These are phyloP conservation scores for Zasmidium angulare DNA, from an alignment of 2,329 filamentous ascomycete genomes.

Conservation along the genomic window DNA sequence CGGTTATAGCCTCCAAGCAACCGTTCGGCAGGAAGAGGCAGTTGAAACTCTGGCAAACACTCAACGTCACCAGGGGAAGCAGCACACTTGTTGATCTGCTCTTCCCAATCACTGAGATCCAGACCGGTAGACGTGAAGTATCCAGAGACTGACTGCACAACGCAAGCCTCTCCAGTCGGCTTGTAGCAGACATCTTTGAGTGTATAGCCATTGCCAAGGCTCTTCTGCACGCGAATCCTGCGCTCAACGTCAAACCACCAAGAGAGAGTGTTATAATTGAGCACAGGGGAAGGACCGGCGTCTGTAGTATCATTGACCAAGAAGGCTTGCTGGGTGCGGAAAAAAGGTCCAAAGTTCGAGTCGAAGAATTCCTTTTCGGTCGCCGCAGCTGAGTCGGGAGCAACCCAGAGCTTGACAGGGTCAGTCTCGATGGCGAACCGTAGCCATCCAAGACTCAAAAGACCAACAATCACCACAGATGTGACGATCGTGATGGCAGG, in stretches of 20 bases:
- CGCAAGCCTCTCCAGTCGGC: constrained; percentile 83
- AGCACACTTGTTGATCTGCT: constrained; percentile 70
- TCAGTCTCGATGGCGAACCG: constrained; percentile 87
- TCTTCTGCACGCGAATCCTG: constrained; percentile 70
- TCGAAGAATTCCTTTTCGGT: constrained; percentile 95
- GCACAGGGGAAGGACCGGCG: constrained; percentile 68
- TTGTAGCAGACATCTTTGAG: constrained; percentile 92
- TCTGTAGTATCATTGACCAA: constrained; percentile 79
- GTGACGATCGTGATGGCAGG: constrained; percentile 77
- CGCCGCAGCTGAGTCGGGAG: constrained; percentile 84
- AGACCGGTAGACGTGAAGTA: constrained; percentile 67
- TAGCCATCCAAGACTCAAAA: constrained; percentile 85
- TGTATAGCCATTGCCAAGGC: constrained; percentile 64
- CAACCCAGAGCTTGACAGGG: constrained; percentile 94
- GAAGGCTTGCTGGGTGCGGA: constrained; percentile 89
- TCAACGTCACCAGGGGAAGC: constrained; percentile 58
- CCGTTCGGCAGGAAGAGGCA: constrained; percentile 82
- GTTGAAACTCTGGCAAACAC: constrained; percentile 84
- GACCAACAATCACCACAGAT: constrained; percentile 71
- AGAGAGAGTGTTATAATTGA: constrained; percentile 81
- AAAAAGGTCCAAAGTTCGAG: constrained; percentile 89
- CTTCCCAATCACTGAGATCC: constrained; percentile 67
- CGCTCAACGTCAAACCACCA: constrained; percentile 96
- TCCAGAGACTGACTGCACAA: constrained; percentile 86
- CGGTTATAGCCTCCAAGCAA: constrained; percentile 78